phyloP scores from a whole-genome alignment of 768 basidiomycete genomes.

The Termitomyces sp. region DNA sequence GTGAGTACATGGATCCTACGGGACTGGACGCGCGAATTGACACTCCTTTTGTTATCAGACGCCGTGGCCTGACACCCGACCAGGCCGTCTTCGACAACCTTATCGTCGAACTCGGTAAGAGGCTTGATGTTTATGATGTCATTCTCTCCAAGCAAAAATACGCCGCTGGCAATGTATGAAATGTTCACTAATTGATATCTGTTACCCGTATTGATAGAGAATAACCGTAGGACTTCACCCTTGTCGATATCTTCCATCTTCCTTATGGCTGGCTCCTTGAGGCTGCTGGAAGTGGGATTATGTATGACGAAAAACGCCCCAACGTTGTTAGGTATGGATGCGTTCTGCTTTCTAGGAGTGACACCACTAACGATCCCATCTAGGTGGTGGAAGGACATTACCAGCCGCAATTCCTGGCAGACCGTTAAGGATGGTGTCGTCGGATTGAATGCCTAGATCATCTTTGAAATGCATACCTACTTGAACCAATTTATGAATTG shows the following conservation, averaged over 20 bases:
- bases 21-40: no score
- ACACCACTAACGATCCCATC: background rate
- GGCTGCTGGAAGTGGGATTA: conserved; percentile 14
- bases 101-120: conserved; percentile 30
- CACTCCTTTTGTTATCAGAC: background rate
- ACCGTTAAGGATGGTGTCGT: conserved; percentile 24
- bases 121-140: conserved; percentile 50
- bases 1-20: conserved; percentile 28
- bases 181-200: background rate
- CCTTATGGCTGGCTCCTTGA: conserved; percentile 18
- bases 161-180: conserved; percentile 53
- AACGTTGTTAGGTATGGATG: conserved; percentile 16
- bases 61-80: conserved; percentile 11
- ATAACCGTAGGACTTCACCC: conserved; percentile 10
- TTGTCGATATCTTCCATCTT: conserved; percentile 23
- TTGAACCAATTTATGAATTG: background rate
- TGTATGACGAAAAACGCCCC: conserved; percentile 12
- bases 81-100: conserved; percentile 22
- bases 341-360: background rate
- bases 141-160: conserved; percentile 55
- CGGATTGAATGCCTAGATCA: conserved; percentile 1
- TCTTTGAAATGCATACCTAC: background rate
- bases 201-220: background rate
- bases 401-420: conserved; percentile 21
- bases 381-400: conserved; percentile 25